Conservation (phyloP, 1,139 yeast genomes). For the Pichia sp. region DNA sequence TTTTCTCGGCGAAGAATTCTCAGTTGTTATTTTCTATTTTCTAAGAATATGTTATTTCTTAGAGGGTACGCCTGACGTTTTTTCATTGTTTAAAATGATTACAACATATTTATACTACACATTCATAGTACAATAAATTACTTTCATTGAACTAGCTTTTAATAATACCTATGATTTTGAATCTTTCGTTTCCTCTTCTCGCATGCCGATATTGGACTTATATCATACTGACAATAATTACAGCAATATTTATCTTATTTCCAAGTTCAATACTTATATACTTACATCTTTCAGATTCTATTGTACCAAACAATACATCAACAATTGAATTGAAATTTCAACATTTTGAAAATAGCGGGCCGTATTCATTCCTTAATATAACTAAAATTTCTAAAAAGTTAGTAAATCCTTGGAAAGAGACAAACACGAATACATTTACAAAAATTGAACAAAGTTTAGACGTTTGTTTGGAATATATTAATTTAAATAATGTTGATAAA, state of each 20-base stretch:
- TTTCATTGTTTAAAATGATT: too few relatives aligned
- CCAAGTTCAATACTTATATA: constrained; percentile 13
- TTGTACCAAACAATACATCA: constrained; percentile 11
- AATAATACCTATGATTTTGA: constrained; percentile 1
- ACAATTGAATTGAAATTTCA: constrained; percentile 11
- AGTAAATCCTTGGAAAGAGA: constrained; percentile 9
- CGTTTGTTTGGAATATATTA: constrained; percentile 12
- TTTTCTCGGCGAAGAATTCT: too few relatives aligned
- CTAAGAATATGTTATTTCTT: too few relatives aligned
- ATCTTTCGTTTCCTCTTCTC: constrained; percentile 5
- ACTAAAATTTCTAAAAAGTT: constrained; percentile 5
- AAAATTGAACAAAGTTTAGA: constrained; percentile 13
- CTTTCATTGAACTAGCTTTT: neutral
- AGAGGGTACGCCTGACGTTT: too few relatives aligned
- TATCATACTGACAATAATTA: constrained; percentile 1
- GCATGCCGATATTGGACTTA: constrained; percentile 10
- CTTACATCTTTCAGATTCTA: neutral
- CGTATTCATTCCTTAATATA: constrained; percentile 10
- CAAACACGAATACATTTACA: constrained; percentile 13
- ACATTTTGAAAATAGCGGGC: constrained; percentile 8
- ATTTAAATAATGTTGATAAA: constrained; percentile 5
- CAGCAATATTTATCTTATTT: constrained; percentile 10
- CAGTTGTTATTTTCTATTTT: too few relatives aligned
- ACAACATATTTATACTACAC: neutral
- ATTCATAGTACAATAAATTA: too few relatives aligned